Conservation (phyloP, 129 eudicot genomes). For the Flaveria linearis region DNA sequence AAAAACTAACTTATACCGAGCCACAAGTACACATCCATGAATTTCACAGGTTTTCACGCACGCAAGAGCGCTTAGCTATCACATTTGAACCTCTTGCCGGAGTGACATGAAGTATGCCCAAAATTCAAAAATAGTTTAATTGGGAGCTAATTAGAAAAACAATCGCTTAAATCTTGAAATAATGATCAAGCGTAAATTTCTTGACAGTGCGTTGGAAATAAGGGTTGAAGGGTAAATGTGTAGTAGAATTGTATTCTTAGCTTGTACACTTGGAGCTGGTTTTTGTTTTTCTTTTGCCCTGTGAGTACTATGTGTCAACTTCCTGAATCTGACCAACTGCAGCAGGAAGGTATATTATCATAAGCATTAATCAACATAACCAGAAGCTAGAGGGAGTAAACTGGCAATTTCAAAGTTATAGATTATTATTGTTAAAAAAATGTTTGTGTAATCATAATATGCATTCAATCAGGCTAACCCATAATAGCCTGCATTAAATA, state of each 20-base stretch:
- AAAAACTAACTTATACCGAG: conserved; percentile 14
- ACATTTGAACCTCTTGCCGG: conserved; percentile 20
- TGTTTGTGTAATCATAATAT: not conserved
- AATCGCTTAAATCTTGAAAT: conserved; percentile 9
- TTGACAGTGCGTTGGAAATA: conserved; percentile 19
- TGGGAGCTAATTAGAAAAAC: conserved; percentile 16
- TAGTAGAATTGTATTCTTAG: conserved; percentile 18
- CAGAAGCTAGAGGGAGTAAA: not conserved
- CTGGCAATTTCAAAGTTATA: not conserved
- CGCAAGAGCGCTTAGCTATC: conserved; percentile 15
- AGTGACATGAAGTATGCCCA: conserved; percentile 6
- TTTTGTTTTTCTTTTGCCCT: conserved; percentile 6
- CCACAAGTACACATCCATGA: conserved; percentile 6
- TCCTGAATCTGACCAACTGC: conserved; percentile 47
- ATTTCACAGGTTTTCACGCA: conserved; percentile 18
- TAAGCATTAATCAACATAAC: conserved; percentile 5
- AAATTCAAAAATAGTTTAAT: conserved; percentile 8
- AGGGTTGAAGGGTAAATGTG: conserved; percentile 6
- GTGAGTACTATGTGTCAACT: conserved; percentile 30
- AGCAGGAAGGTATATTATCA: conserved; percentile 7
- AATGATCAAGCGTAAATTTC: not conserved
- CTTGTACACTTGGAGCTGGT: conserved; percentile 18
- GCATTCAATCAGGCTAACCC: not conserved
- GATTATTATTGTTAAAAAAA: not conserved
- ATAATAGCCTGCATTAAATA: not conserved